phyloP scores from a whole-genome alignment of 176 grass and related monocot genomes.

The Hordeum vulgare region MorexV3_pseudomolecules_assembly NC_058524.1:627419364-627419863 shows the following conservation, averaged over 20 bases:
- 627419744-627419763: no score
- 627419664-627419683: background rate
- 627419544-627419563: constrained; percentile 46
- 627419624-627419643: background rate
- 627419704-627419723: background rate
- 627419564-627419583: constrained; percentile 42
- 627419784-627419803: no score
- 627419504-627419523: constrained; percentile 34
- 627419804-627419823: no score
- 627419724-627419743: background rate
- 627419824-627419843: no score
- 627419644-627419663: background rate
- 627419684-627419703: background rate
- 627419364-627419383: no score
- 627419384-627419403: no score
- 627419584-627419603: background rate
- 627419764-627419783: background rate
- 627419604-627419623: background rate
- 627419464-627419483: constrained; percentile 73
- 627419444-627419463: constrained; percentile 17
- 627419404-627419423: no score
- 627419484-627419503: background rate
- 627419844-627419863: no score
- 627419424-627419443: constrained; percentile 33
- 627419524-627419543: constrained; percentile 45